Evolutionary conservation across 1,284 basidiomycete species (phyloP).

Genomic region (Microbotryum violaceum): DNA sequence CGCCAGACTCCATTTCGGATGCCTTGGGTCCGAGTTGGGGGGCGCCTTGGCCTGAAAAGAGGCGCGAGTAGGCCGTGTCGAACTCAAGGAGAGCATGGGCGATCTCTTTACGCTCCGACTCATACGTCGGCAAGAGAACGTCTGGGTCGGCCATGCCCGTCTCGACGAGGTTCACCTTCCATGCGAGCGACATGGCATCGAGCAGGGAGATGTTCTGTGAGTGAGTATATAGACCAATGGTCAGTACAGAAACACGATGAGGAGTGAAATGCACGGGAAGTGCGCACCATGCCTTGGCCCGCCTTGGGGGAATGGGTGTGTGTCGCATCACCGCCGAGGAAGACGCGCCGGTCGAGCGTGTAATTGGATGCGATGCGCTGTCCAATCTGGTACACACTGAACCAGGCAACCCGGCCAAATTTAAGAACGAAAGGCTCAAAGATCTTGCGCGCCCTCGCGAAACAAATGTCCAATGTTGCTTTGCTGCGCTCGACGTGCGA

Average conservation of each 20-base stretch:
- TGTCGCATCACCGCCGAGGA: conserved; percentile 44
- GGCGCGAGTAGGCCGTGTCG: conserved; percentile 42
- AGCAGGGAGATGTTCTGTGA: conserved; percentile 44
- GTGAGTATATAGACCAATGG: conserved; percentile 1
- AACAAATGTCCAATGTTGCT: conserved; percentile 41
- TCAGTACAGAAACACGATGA: not conserved
- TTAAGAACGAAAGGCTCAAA: conserved; percentile 42
- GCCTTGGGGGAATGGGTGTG: conserved; percentile 45
- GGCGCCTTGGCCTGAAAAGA: conserved; percentile 34
- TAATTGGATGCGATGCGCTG: conserved; percentile 36
- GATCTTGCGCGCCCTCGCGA: conserved; percentile 42
- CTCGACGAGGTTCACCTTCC: conserved; percentile 44
- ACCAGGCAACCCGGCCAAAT: conserved; percentile 43
- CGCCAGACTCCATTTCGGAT: not conserved
- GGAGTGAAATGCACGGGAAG: not conserved
- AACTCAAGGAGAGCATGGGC: conserved; percentile 44
- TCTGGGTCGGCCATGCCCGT: conserved; percentile 42
- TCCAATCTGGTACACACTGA: conserved; percentile 40
- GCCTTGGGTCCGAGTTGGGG: conserved; percentile 27
- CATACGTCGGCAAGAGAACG: conserved; percentile 41
- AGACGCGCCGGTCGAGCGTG: conserved; percentile 38
- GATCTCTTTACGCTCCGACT: conserved; percentile 41
- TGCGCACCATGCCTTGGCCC: conserved; percentile 35
- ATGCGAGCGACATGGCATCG: conserved; percentile 43
- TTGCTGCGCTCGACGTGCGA: conserved; percentile 32